These are phyloP conservation scores for Thelephora aurantiotincta DNA, from an alignment of 768 basidiomycete species.

Conservation along the genomic window DNA sequence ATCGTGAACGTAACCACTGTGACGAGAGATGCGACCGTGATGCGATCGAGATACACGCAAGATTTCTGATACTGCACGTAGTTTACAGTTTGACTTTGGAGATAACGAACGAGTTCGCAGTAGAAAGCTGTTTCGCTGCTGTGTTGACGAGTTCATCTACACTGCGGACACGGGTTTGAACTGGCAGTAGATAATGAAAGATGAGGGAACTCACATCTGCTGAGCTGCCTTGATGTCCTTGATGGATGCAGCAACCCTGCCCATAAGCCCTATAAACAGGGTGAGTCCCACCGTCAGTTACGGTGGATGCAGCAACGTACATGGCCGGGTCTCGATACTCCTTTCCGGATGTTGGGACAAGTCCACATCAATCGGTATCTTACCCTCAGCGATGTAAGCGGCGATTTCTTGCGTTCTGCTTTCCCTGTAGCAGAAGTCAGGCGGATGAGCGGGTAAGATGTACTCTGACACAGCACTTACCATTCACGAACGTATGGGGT, in stretches of 20 bases:
- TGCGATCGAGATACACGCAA: too few species aligned
- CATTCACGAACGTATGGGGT: constrained; percentile 70
- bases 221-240: constrained; percentile 78
- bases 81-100: constrained; percentile 37
- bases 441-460: background rate
- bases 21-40: too few species aligned
- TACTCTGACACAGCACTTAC: constrained; percentile 20
- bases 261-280: constrained; percentile 50
- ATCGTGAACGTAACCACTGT: too few species aligned
- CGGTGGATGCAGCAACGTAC: constrained; percentile 23
- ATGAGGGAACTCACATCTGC: constrained; percentile 43
- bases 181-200: constrained; percentile 1
- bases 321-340: constrained; percentile 41
- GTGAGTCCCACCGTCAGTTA: background rate
- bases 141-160: constrained; percentile 72
- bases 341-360: constrained; percentile 54
- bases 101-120: constrained; percentile 26
- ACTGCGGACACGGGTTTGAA: constrained; percentile 22
- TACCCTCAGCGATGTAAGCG: constrained; percentile 43
- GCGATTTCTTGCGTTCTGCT: constrained; percentile 44
- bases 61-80: background rate
- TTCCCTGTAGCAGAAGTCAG: constrained; percentile 31
- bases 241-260: constrained; percentile 62
- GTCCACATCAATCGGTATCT: constrained; percentile 67
- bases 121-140: constrained; percentile 43